These are phyloP conservation scores for Vanderwaltozyma yarrowii DNA, from an alignment of 805 yeast genomes.

Conservation along the genomic window DNA sequence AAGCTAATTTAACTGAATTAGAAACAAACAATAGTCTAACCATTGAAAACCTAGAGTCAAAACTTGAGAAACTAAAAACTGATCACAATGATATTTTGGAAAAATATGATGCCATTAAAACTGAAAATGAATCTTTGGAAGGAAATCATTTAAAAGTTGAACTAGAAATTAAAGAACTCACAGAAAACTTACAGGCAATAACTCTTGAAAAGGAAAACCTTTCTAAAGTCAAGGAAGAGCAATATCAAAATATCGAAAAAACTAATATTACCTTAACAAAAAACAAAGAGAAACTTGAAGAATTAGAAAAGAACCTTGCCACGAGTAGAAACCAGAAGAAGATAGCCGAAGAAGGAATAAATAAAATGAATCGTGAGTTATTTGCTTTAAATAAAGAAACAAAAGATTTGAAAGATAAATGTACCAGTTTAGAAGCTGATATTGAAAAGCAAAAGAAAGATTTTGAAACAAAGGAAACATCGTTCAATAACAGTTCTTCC, in stretches of 20 bases:
- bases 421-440: conserved; percentile 37
- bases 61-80: conserved; percentile 7
- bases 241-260: conserved; percentile 27
- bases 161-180: conserved; percentile 1
- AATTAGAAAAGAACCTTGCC: conserved; percentile 21
- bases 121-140: conserved; percentile 15
- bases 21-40: conserved; percentile 22
- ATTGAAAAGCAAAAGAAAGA: conserved; percentile 25
- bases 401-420: conserved; percentile 37
- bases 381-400: conserved; percentile 54
- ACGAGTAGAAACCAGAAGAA: conserved; percentile 33
- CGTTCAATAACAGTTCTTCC: background rate
- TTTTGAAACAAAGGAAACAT: background rate
- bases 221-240: conserved; percentile 13
- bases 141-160: conserved; percentile 6
- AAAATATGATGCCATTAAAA: conserved; percentile 7
- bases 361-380: conserved; percentile 81
- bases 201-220: conserved; percentile 13
- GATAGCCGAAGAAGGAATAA: conserved; percentile 77
- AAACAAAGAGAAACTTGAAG: conserved; percentile 11
- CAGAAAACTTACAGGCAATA: conserved; percentile 10
- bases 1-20: conserved; percentile 22
- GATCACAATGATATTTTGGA: conserved; percentile 6
- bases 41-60: conserved; percentile 14
- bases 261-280: conserved; percentile 10